These are phyloP conservation scores for Fusarium paranaense DNA, from an alignment of 2,329 filamentous ascomycete genomes.

Conservation along the genomic window DNA sequence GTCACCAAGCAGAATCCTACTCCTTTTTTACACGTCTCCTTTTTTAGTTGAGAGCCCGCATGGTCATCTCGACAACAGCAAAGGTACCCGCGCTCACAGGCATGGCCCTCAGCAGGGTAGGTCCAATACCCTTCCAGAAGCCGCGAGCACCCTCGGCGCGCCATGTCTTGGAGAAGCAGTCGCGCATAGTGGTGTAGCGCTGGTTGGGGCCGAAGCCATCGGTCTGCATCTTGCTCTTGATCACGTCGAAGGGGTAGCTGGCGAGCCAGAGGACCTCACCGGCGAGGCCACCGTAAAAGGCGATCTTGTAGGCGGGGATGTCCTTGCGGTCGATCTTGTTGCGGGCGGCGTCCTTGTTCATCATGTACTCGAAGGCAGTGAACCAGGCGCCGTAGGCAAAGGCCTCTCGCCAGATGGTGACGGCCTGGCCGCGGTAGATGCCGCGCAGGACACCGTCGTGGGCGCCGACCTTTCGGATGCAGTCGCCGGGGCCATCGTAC, in stretches of 20 bases:
- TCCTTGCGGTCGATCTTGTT: constrained; percentile 81
- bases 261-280: constrained; percentile 94
- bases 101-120: constrained; percentile 94
- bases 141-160: constrained; percentile 80
- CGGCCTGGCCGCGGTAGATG: constrained; percentile 87
- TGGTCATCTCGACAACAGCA: constrained; percentile 79
- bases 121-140: constrained; percentile 95
- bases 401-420: constrained; percentile 89
- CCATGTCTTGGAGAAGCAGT: constrained; percentile 89
- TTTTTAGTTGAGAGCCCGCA: constrained; percentile 67
- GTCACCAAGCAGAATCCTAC: not conserved
- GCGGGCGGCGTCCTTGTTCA: constrained; percentile 87
- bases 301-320: constrained; percentile 86
- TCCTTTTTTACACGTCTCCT: not conserved
- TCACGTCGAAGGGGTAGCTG: constrained; percentile 95
- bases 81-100: constrained; percentile 98
- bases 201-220: constrained; percentile 84
- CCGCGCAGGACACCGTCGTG: constrained; percentile 74
- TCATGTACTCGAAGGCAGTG: constrained; percentile 92
- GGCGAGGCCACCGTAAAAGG: constrained; percentile 90
- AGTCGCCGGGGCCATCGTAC: constrained; percentile 89
- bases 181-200: constrained; percentile 84
- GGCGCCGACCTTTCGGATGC: constrained; percentile 83
- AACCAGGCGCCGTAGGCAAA: constrained; percentile 98
- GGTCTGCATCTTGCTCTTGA: constrained; percentile 99